Conservation (phyloP, 768 basidiomycete genomes). For the Pisolithus orientalis region DNA sequence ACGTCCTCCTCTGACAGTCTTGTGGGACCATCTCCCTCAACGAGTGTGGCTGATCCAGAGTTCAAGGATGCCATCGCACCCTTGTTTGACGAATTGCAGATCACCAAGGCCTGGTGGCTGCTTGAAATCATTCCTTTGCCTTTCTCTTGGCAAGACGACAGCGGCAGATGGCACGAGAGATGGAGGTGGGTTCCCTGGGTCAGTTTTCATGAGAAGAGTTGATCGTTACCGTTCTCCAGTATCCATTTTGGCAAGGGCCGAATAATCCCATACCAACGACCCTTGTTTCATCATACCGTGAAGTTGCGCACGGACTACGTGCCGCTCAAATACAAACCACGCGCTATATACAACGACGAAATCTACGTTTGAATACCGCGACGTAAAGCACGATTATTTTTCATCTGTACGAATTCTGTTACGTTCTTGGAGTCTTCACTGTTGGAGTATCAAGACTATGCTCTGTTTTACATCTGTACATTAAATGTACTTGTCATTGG, state of each 20-base stretch:
- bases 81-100: slow-evolving; percentile 46
- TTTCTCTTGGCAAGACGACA: slow-evolving; percentile 50
- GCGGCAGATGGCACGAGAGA: slow-evolving; percentile 47
- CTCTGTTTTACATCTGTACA: too few relatives aligned
- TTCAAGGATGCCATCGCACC: slow-evolving; percentile 37
- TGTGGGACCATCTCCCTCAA: background rate
- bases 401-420: background rate
- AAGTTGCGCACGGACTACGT: slow-evolving; percentile 46
- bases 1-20: background rate
- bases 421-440: background rate
- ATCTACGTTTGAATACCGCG: slow-evolving; percentile 33
- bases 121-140: slow-evolving; percentile 57
- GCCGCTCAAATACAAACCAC: slow-evolving; percentile 51
- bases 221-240: slow-evolving; percentile 7
- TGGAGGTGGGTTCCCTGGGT: slow-evolving; percentile 42
- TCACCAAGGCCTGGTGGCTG: slow-evolving; percentile 55
- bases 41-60: slow-evolving; percentile 7
- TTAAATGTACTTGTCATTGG: too few relatives aligned
- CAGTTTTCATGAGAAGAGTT: background rate
- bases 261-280: slow-evolving; percentile 35
- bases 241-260: slow-evolving; percentile 54
- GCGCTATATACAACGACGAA: slow-evolving; percentile 45
- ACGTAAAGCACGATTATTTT: background rate
- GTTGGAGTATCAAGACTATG: too few relatives aligned
- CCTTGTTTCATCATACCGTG: slow-evolving; percentile 62